phyloP scores from a whole-genome alignment of 2,329 filamentous ascomycete genomes.

The Calycina herbarum region DNA sequence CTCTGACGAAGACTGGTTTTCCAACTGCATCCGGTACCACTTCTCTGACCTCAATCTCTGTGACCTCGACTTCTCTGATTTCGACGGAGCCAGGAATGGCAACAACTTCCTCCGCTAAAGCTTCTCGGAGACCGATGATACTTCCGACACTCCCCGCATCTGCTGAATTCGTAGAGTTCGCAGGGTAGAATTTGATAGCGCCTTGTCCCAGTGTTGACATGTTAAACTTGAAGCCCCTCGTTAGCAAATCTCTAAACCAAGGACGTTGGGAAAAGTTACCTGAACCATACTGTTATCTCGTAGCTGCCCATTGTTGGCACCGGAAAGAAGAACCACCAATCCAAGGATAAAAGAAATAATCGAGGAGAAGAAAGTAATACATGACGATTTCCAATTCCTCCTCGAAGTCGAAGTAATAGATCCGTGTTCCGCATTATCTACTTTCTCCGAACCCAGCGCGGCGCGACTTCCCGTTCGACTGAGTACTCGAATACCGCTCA shows the following conservation, averaged over 20 bases:
- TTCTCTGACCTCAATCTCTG: neutral
- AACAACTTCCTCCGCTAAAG: neutral
- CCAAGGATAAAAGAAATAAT: neutral
- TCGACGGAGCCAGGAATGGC: neutral
- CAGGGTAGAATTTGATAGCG: constrained; percentile 21
- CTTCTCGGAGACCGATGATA: neutral
- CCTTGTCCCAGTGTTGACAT: constrained; percentile 25
- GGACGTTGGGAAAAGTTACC: neutral
- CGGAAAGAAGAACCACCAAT: neutral
- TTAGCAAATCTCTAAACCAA: neutral
- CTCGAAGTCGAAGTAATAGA: neutral
- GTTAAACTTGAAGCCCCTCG: constrained; percentile 17
- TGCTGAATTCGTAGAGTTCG: constrained; percentile 9
- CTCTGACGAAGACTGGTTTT: neutral
- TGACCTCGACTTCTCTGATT: neutral
- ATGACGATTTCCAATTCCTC: neutral
- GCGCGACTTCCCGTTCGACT: neutral
- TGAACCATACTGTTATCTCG: neutral
- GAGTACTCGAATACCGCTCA: neutral
- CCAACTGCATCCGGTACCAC: neutral
- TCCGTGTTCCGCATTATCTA: neutral
- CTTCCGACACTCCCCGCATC: neutral
- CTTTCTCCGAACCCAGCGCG: neutral
- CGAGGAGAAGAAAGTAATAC: neutral
- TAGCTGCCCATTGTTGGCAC: neutral